phyloP scores from a whole-genome alignment of 78 protist genomes.

The Thecamonas trahens region DNA sequence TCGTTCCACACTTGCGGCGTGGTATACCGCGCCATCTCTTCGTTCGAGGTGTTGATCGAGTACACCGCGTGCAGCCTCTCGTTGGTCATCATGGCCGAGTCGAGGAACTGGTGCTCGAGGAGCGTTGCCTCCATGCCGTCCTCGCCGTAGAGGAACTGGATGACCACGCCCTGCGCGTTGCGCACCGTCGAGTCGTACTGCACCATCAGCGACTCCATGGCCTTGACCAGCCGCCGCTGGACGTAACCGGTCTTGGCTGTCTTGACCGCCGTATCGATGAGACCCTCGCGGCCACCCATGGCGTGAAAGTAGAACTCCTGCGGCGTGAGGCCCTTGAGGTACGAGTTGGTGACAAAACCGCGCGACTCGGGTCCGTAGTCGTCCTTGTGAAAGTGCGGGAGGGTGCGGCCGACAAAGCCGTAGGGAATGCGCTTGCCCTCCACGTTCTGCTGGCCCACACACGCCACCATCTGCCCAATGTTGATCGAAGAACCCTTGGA shows the following conservation, averaged over 20 bases:
- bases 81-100: neutral
- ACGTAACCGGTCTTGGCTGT: slow-evolving; percentile 98
- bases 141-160: slow-evolving; percentile 95
- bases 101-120: slow-evolving; percentile 33
- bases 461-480: slow-evolving; percentile 97
- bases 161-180: slow-evolving; percentile 82
- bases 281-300: slow-evolving; percentile 98
- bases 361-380: slow-evolving; percentile 86
- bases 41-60: neutral
- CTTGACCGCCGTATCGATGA: slow-evolving; percentile 98
- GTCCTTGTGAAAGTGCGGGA: slow-evolving; percentile 97
- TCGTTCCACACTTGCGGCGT: slow-evolving; percentile 8
- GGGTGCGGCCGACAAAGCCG: slow-evolving; percentile 90
- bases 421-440: slow-evolving; percentile 98
- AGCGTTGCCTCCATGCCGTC: slow-evolving; percentile 82
- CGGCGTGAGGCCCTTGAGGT: slow-evolving; percentile 92
- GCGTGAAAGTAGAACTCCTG: slow-evolving; percentile 99
- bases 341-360: slow-evolving; percentile 97
- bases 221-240: slow-evolving; percentile 89
- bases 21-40: neutral
- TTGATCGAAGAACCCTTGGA: slow-evolving; percentile 97
- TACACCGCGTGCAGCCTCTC: neutral
- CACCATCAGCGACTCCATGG: slow-evolving; percentile 89
- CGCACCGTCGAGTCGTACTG: slow-evolving; percentile 94
- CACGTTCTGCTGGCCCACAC: slow-evolving; percentile 99